A percentile compares a stretch with the other conserved stretches of the same genome.
Evolutionary conservation across 1,139 yeast species (phyloP).

Genomic region (Suhomyces maxii): DNA sequence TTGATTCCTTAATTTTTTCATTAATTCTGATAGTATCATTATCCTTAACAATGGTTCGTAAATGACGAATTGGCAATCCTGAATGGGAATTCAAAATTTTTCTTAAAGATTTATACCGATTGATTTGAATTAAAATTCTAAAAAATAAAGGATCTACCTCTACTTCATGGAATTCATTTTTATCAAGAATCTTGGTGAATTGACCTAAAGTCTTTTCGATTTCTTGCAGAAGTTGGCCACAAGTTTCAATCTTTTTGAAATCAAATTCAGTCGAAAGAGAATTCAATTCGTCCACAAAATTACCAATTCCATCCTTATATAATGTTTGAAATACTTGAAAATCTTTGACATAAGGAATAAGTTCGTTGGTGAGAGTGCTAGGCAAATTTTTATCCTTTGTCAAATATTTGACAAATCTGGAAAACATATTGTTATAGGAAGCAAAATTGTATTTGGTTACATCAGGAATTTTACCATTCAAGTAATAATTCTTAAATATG

Average conservation of each 20-base stretch:
- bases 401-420: constrained; percentile 10
- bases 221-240: constrained; percentile 19
- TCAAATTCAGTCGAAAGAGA: constrained; percentile 26
- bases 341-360: constrained; percentile 14
- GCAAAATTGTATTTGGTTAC: constrained; percentile 19
- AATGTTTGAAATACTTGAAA: constrained; percentile 15
- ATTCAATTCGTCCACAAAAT: constrained; percentile 26
- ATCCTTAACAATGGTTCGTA: constrained; percentile 10
- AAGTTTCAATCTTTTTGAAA: constrained; percentile 16
- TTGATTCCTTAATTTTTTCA: constrained; percentile 10
- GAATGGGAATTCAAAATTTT: constrained; percentile 20
- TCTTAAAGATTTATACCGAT: constrained; percentile 27
- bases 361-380: constrained; percentile 12
- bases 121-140: constrained; percentile 25
- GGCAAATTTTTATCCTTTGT: constrained; percentile 13
- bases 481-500: constrained; percentile 28
- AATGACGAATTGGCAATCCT: constrained; percentile 7
- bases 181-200: constrained; percentile 20
- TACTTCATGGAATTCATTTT: constrained; percentile 11
- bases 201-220: constrained; percentile 23
- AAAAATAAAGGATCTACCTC: constrained; percentile 20
- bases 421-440: constrained; percentile 27
- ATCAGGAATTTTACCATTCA: constrained; percentile 20
- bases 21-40: constrained; percentile 8
- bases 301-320: constrained; percentile 25